Evolutionary conservation across 345 rosid genomes (phyloP).

Genomic region (Fremontodendron californicum): DNA sequence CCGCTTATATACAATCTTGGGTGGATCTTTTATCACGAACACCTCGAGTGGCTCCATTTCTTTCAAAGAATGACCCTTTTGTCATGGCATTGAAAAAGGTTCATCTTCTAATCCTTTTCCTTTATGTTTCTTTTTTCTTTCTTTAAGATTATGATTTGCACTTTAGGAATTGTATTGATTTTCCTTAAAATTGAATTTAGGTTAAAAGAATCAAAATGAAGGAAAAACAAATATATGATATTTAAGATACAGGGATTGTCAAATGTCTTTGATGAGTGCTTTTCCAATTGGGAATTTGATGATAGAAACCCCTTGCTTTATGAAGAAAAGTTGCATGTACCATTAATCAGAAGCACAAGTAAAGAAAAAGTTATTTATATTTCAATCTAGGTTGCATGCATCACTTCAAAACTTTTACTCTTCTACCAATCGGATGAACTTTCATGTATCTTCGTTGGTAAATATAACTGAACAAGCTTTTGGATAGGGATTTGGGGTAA

Average conservation of each 20-base stretch:
- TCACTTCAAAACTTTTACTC: neutral
- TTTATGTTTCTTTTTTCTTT: neutral
- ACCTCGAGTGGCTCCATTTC: constrained; percentile 93
- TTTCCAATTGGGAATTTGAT: neutral
- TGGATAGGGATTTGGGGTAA: neutral
- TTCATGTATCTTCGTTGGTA: neutral
- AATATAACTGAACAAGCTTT: neutral
- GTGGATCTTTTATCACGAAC: constrained; percentile 80
- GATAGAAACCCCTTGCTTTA: neutral
- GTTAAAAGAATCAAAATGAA: constrained; percentile 9
- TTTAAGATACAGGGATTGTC: neutral
- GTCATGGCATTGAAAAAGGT: constrained; percentile 83
- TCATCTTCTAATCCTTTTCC: neutral
- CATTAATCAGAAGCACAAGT: neutral
- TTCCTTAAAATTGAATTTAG: neutral
- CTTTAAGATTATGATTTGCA: neutral
- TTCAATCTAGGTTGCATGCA: neutral
- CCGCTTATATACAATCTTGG: constrained; percentile 74
- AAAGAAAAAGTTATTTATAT: neutral
- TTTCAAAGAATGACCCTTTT: constrained; percentile 82
- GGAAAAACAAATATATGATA: neutral
- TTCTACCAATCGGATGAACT: neutral
- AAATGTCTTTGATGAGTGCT: neutral
- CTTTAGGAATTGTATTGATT: neutral
- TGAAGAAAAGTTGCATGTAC: neutral